Conservation (phyloP, 2,329 filamentous ascomycete genomes). For the Neocucurbitaria cava region DNA sequence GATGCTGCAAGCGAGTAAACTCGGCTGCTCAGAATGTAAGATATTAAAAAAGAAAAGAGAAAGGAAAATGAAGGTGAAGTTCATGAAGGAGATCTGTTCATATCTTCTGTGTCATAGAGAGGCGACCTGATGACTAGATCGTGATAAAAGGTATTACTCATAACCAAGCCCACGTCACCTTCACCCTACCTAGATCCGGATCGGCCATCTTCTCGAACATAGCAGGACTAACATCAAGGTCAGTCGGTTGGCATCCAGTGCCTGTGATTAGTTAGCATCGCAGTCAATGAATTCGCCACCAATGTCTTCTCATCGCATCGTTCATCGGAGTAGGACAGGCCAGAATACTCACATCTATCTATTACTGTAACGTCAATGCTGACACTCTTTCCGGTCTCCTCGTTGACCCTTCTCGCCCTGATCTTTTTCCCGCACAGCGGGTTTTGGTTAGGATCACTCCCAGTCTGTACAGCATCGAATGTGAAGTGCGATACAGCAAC, state of each 20-base stretch:
- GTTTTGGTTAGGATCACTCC: slow-evolving; percentile 66
- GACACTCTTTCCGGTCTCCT: slow-evolving; percentile 50
- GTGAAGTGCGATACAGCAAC: slow-evolving; percentile 71
- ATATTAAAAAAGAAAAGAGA: no score
- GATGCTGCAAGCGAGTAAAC: not conserved
- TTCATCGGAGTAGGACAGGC: not conserved
- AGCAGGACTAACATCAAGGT: slow-evolving; percentile 58
- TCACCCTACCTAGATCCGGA: slow-evolving; percentile 55
- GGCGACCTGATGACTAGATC: slow-evolving; percentile 2
- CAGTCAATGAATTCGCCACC: not conserved
- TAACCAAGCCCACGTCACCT: slow-evolving; percentile 60
- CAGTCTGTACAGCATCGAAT: slow-evolving; percentile 65
- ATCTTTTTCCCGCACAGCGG: slow-evolving; percentile 72
- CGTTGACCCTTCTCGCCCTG: slow-evolving; percentile 61
- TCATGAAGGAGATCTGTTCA: no score
- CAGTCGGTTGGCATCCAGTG: slow-evolving; percentile 56
- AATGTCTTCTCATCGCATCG: not conserved
- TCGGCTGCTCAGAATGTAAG: not conserved
- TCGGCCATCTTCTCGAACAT: slow-evolving; percentile 59
- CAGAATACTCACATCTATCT: slow-evolving; percentile 65
- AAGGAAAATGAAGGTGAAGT: no score
- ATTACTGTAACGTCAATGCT: slow-evolving; percentile 71
- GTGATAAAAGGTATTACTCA: slow-evolving; percentile 18
- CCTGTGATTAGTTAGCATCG: slow-evolving; percentile 39
- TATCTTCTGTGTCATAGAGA: not conserved